These are phyloP conservation scores for Talaromyces amestolkiae DNA, from an alignment of 2,329 filamentous ascomycete genomes.

Conservation along the genomic window DNA sequence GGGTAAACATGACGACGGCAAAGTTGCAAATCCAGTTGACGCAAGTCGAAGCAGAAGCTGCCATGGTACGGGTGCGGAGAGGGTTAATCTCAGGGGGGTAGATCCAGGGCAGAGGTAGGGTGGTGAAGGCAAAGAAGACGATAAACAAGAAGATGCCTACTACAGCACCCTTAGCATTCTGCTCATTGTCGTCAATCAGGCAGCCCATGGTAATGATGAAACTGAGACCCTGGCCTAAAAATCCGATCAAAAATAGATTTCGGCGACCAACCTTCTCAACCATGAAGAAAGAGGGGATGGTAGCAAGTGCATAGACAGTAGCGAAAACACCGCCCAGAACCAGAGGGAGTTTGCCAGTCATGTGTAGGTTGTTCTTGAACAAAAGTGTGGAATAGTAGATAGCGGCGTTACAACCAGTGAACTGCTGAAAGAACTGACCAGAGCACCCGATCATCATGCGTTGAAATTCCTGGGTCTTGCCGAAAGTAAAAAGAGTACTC, in stretches of 20 bases:
- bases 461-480: constrained; percentile 41
- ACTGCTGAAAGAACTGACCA: constrained; percentile 48
- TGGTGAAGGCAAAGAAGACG: constrained; percentile 62
- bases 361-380: constrained; percentile 47
- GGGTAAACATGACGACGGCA: constrained; percentile 35
- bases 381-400: constrained; percentile 52
- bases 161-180: constrained; percentile 25
- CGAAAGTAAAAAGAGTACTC: constrained; percentile 38
- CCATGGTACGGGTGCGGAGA: constrained; percentile 53
- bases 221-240: constrained; percentile 29
- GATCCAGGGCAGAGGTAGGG: constrained; percentile 59
- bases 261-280: constrained; percentile 46
- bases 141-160: constrained; percentile 61
- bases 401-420: constrained; percentile 51
- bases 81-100: constrained; percentile 50
- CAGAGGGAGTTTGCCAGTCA: constrained; percentile 44
- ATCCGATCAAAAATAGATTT: constrained; percentile 27
- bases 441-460: constrained; percentile 43
- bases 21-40: constrained; percentile 55
- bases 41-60: constrained; percentile 50
- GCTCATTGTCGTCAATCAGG: constrained; percentile 21
- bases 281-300: constrained; percentile 49
- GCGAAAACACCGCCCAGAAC: constrained; percentile 55
- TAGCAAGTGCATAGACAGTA: constrained; percentile 45
- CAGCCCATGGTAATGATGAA: constrained; percentile 28